Evolutionary conservation across 257 asterid genomes (phyloP), one percentile per base, ranked within the genome.

Genomic region (Rubia yunnanensis): DNA sequence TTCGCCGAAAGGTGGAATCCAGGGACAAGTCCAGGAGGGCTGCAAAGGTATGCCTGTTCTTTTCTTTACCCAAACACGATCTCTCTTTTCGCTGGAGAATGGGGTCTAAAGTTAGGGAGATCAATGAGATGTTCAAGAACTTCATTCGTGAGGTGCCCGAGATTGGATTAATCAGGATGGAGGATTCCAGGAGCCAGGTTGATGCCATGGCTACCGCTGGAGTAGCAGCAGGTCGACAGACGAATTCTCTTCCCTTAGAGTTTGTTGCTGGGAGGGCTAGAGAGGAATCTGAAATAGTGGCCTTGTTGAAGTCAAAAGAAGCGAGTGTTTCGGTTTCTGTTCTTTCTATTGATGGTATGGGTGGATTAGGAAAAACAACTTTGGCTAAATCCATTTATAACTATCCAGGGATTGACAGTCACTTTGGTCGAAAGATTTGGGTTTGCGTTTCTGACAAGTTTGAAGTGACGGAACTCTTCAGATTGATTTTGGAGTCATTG

Each of bases 291-390:
- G 1, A 30, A 22, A 49, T 0, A 18, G 9, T 54, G 52, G 39
- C 4, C 59, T 65, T 23, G 1, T 18, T 64, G 24, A 0, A 30
- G 38, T 34, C 38, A n/a, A n/a, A n/a, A n/a, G n/a, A n/a, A n/a
- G n/a, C n/a, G n/a, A n/a, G 38, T 34, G 38, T 9, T 34, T 5
- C 38, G 4, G 7, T 34, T 34, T 30, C 66, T 5, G 63, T 50
- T 11, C 11, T 76, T 48, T 68, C 71, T 26, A 49, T 76, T 0
- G 41, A 23, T 1, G 74, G 71, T 1, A 71, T 67, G 77, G 77
- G 74, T 0, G 77, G 77, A 18, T 35, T 63, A 35, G 73, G 77
- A 4, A 64, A 52, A 50, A 64, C 77, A 11, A 74, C 78, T 18
- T 8, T 80, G 34, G 73, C 81, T 0, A 65, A 67, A 20, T 1